A percentile compares a stretch with the other conserved stretches of the same genome.
These are phyloP conservation scores for Coemansia sp. DNA, from an alignment of 192 early-diverging fungal genomes.

Conservation along the genomic window DNA sequence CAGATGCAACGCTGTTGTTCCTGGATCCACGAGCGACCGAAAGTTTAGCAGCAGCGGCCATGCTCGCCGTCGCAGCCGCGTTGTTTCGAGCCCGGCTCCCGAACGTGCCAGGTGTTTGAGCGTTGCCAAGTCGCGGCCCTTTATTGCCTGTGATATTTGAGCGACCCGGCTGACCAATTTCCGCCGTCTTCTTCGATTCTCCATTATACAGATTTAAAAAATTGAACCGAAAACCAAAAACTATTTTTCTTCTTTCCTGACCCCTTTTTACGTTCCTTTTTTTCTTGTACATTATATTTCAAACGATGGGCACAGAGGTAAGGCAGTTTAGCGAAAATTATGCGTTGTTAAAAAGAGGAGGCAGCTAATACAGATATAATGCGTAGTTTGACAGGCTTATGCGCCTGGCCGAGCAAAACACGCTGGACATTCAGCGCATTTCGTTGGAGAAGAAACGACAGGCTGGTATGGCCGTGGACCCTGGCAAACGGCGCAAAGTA, in stretches of 20 bases:
- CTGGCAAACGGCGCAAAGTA: conserved; percentile 30
- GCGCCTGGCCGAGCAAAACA: conserved; percentile 51
- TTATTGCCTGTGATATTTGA: conserved; percentile 43
- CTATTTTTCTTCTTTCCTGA: background rate
- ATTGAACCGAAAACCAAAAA: background rate
- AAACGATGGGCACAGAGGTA: conserved; percentile 30
- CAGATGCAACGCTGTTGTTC: conserved; percentile 14
- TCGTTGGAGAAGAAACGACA: conserved; percentile 31
- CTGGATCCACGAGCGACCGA: conserved; percentile 27
- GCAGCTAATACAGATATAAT: background rate
- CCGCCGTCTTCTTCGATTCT: conserved; percentile 2
- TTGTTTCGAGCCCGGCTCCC: conserved; percentile 32
- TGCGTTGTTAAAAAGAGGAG: background rate
- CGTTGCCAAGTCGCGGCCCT: conserved; percentile 28
- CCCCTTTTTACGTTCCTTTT: background rate
- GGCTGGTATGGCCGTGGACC: conserved; percentile 8
- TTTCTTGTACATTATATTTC: background rate
- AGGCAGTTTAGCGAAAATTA: background rate
- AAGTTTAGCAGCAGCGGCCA: conserved; percentile 53
- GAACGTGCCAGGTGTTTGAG: conserved; percentile 45
- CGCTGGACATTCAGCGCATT: conserved; percentile 38
- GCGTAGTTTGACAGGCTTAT: conserved; percentile 50
- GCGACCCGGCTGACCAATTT: background rate
- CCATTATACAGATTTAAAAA: background rate
- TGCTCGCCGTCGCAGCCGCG: conserved; percentile 35